These are phyloP conservation scores for Lasiodiplodia citricola DNA, from an alignment of 2,329 filamentous ascomycete species.

Conservation along the genomic window DNA sequence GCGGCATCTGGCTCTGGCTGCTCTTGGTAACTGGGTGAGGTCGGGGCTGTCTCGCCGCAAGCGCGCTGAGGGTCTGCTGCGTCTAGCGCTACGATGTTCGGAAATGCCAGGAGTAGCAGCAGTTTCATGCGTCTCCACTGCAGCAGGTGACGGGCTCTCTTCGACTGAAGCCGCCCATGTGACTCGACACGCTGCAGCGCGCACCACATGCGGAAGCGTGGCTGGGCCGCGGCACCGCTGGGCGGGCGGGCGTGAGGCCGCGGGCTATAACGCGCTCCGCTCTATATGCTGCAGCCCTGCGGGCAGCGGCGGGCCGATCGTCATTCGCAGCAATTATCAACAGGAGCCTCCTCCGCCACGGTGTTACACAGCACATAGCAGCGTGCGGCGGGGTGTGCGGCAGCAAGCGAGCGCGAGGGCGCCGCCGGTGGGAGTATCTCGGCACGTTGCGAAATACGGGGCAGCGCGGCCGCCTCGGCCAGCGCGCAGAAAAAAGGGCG, in stretches of 20 bases:
- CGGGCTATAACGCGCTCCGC: slow-evolving; percentile 3
- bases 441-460: slow-evolving; percentile 16
- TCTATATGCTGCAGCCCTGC: background rate
- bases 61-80: slow-evolving; percentile 16
- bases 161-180: slow-evolving; percentile 7
- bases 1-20: slow-evolving; percentile 14
- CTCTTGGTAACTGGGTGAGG: slow-evolving; percentile 2
- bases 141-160: slow-evolving; percentile 10
- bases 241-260: background rate
- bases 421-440: slow-evolving; percentile 5
- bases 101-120: slow-evolving; percentile 19
- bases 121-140: slow-evolving; percentile 18
- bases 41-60: slow-evolving; percentile 16
- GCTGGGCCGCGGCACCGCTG: background rate
- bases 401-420: slow-evolving; percentile 14
- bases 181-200: slow-evolving; percentile 8
- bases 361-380: slow-evolving; percentile 1
- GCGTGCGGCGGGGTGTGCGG: slow-evolving; percentile 10
- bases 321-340: slow-evolving; percentile 2
- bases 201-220: background rate
- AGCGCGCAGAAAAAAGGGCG: slow-evolving; percentile 1
- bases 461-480: slow-evolving; percentile 7
- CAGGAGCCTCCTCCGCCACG: slow-evolving; percentile 10
- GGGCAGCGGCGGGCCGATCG: slow-evolving; percentile 4
- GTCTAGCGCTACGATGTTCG: slow-evolving; percentile 19